Evolutionary conservation across 805 yeast genomes (phyloP).

Genomic region (Spathaspora gorwiae): DNA sequence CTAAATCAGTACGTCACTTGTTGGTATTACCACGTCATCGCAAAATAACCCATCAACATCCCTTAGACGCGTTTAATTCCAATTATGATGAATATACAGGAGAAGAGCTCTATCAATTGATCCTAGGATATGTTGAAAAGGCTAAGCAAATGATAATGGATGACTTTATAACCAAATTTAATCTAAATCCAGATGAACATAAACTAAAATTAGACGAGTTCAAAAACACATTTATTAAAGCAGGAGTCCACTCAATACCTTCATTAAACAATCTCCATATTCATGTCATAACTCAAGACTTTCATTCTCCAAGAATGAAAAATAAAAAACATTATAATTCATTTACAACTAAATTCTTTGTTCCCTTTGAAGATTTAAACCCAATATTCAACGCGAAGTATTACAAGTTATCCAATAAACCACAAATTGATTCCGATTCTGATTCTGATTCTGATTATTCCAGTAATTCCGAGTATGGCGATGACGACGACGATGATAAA

Average conservation of each 20-base stretch:
- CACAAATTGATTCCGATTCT: slow-evolving; percentile 1
- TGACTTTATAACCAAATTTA: slow-evolving; percentile 19
- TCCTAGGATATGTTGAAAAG: slow-evolving; percentile 30
- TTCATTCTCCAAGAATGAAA: slow-evolving; percentile 51
- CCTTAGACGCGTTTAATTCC: slow-evolving; percentile 44
- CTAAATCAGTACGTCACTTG: slow-evolving; percentile 59
- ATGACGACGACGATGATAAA: neutral
- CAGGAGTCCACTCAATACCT: slow-evolving; percentile 70
- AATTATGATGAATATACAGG: slow-evolving; percentile 12
- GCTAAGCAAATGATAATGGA: slow-evolving; percentile 30
- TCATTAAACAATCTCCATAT: slow-evolving; percentile 67
- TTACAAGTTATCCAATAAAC: neutral
- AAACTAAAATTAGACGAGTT: slow-evolving; percentile 12
- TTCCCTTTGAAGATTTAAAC: slow-evolving; percentile 44
- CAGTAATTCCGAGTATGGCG: neutral
- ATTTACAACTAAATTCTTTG: slow-evolving; percentile 63
- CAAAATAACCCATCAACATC: slow-evolving; percentile 42
- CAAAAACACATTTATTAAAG: slow-evolving; percentile 31
- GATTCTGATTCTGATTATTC: slow-evolving; percentile 4
- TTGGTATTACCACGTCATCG: slow-evolving; percentile 54
- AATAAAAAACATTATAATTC: slow-evolving; percentile 66
- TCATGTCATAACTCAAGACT: slow-evolving; percentile 68
- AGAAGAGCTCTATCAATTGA: slow-evolving; percentile 20
- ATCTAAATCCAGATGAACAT: slow-evolving; percentile 7
- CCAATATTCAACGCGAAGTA: slow-evolving; percentile 12